phyloP scores from a whole-genome alignment of 805 yeast species.

The Saccharomycopsis sp. region DNA sequence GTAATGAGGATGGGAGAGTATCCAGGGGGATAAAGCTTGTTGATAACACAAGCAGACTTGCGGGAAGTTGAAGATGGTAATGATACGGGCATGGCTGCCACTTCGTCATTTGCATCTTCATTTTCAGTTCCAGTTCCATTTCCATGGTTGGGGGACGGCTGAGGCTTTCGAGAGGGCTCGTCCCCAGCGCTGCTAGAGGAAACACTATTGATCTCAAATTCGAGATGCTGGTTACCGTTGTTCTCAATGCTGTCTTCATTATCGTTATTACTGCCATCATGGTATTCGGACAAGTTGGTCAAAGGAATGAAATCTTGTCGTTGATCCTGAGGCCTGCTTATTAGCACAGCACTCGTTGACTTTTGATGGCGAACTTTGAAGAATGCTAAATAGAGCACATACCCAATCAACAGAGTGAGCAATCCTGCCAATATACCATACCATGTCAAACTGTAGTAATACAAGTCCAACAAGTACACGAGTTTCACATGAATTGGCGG shows the following conservation, averaged over 20 bases:
- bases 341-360: background rate
- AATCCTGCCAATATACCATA: constrained; percentile 21
- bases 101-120: background rate
- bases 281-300: background rate
- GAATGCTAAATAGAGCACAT: constrained; percentile 8
- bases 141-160: too few relatives aligned
- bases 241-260: background rate
- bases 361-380: constrained; percentile 6
- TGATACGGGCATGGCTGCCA: background rate
- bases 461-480: constrained; percentile 35
- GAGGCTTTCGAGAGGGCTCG: too few relatives aligned
- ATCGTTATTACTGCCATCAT: background rate
- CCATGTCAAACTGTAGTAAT: constrained; percentile 28
- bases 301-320: background rate
- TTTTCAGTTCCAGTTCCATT: background rate
- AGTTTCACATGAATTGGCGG: constrained; percentile 45
- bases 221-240: background rate
- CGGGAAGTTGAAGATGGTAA: background rate
- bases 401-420: constrained; percentile 9
- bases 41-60: background rate
- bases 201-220: background rate
- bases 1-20: constrained; percentile 29
- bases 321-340: background rate
- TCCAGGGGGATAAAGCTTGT: constrained; percentile 15
- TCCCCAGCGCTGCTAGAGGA: background rate